Base-by-base conservation (phyloP, 2,329 filamentous ascomycete genomes). In the Fusarium musae region DNA sequence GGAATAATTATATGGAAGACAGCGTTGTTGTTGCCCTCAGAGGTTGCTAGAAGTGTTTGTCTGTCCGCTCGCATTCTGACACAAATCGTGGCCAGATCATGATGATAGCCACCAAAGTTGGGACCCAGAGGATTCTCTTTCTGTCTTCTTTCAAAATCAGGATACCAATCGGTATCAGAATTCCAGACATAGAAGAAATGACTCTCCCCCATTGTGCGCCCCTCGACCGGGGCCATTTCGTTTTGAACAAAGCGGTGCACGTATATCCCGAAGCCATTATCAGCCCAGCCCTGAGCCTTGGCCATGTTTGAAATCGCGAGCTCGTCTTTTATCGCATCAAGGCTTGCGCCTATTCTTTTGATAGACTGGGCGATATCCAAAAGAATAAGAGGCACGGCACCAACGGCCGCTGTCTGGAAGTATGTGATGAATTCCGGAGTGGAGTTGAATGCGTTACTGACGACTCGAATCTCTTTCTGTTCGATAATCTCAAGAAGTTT, bases 181-280 rank as follows among this genome's bases (percentile, higher is more conserved):
- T 54, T 28, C 36, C 50, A 54, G 0, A 40, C 5, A 3, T 54
- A 54, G 6, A 54, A 54, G 36, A 26, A 52, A 4, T 52, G 49
- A 19, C 4, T 34, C 5, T 7, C n/a, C 0, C 17, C 30, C 5
- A 0, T 6, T 5, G 8, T 0, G 4, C 2, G 8, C n/a, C n/a
- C 17, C 16, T 16, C 32, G 2, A 2, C 2, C 2, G 49, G n/a
- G 2, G 32, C 32, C 49, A 52, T 52, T 15, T 52, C 9, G 32
- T 37, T 52, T 0, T 1, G n/a, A 6, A 37, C 49, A 8, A 52
- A 52, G 0, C 30, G 12, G 17, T 52, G 49, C 0, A 52, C 49
- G 2, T 52, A 37, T 19, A 32, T 36, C 6, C 49, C 49, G n/a
- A 52, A 52, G 17, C 49, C 49, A 9, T 16, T 9, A 0, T 15